These are phyloP conservation scores for Thelephora ganbajun DNA, from an alignment of 768 basidiomycete species.

Conservation along the genomic window DNA sequence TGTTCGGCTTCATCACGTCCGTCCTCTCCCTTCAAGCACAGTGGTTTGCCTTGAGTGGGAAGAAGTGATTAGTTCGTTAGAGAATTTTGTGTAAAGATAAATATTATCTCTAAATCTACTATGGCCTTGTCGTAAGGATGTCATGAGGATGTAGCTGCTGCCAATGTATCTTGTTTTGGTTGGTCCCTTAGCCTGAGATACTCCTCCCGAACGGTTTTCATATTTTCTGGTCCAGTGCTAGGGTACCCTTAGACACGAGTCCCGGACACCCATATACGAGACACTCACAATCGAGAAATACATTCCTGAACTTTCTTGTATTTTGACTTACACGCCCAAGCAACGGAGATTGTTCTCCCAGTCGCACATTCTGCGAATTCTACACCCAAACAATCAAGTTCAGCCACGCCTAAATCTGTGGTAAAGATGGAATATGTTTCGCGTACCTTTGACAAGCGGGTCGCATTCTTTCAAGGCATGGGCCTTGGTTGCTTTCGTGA, in stretches of 20 bases:
- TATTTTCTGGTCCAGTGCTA: conserved; percentile 62
- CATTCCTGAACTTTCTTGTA: conserved; percentile 63
- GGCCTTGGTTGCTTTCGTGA: conserved; percentile 71
- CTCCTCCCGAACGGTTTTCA: conserved; percentile 58
- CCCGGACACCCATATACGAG: no score
- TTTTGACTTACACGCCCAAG: conserved; percentile 68
- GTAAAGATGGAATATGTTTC: not conserved
- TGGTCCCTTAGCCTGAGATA: conserved; percentile 54
- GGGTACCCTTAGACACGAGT: not conserved
- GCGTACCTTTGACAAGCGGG: conserved; percentile 53
- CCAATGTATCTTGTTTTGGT: conserved; percentile 9
- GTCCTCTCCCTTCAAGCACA: conserved; percentile 54
- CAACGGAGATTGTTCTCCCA: conserved; percentile 71
- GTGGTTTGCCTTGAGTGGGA: conserved; percentile 38
- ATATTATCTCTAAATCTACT: not conserved
- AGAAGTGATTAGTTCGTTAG: conserved; percentile 7
- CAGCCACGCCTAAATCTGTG: not conserved
- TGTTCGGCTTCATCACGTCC: conserved; percentile 74
- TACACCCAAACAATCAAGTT: conserved; percentile 15
- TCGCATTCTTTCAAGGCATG: conserved; percentile 72
- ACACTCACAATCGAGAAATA: conserved; percentile 63
- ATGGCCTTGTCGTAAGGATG: not conserved
- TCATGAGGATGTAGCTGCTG: conserved; percentile 3
- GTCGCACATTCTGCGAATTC: conserved; percentile 78
- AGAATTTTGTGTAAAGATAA: not conserved